A percentile compares a stretch with the other conserved stretches of the same genome.
These are phyloP conservation scores for Kwoniella sp. DNA, from an alignment of 768 basidiomycete genomes.

Conservation along the genomic window DNA sequence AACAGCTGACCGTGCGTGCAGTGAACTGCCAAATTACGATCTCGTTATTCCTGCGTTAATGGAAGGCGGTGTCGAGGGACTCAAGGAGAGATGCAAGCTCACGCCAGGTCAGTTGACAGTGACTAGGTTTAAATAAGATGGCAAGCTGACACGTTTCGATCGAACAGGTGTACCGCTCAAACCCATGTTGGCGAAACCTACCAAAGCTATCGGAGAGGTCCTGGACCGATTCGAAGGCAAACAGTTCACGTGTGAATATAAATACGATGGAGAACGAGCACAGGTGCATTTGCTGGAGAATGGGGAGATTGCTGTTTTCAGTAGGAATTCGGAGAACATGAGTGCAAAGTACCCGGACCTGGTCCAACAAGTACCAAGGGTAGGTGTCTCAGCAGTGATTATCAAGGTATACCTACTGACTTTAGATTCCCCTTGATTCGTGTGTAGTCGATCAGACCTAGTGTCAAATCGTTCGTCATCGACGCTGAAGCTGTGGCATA, in stretches of 20 bases:
- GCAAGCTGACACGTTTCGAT: conserved; percentile 11
- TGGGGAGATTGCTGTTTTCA: conserved; percentile 87
- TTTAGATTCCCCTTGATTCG: neutral
- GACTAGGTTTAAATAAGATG: neutral
- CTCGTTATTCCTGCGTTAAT: conserved; percentile 86
- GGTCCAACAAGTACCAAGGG: conserved; percentile 86
- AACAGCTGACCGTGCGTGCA: conserved; percentile 48
- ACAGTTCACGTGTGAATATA: conserved; percentile 97
- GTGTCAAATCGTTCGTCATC: conserved; percentile 85
- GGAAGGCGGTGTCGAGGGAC: conserved; percentile 69
- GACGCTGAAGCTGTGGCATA: conserved; percentile 97
- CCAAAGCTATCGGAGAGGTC: conserved; percentile 97
- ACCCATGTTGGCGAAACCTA: conserved; percentile 98
- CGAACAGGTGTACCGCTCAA: conserved; percentile 73
- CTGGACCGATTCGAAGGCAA: conserved; percentile 95
- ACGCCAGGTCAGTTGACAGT: conserved; percentile 67
- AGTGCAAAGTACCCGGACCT: conserved; percentile 98
- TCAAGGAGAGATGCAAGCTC: conserved; percentile 78
- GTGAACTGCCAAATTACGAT: conserved; percentile 92
- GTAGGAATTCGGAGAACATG: conserved; percentile 98
- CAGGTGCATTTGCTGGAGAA: conserved; percentile 84
- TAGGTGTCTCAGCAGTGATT: conserved; percentile 51
- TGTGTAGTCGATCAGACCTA: conserved; percentile 80
- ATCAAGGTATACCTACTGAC: neutral
- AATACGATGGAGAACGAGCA: conserved; percentile 97